A percentile compares a stretch with the other conserved stretches of the same genome.
phyloP scores from a whole-genome alignment of 176 grass and related monocot species.

The Thalia dealbata region DNA sequence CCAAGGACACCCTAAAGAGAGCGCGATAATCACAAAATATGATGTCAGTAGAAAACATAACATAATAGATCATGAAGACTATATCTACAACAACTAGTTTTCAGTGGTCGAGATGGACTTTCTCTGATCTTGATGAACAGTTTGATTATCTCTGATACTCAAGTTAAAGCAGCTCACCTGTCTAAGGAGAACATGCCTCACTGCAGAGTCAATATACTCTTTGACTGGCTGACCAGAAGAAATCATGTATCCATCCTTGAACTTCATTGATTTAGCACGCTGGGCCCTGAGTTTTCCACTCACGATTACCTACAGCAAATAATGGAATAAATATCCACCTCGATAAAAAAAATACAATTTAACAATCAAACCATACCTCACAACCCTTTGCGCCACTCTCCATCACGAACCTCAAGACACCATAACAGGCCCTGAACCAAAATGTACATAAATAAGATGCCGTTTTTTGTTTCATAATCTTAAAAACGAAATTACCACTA shows the following conservation, averaged over 20 bases:
- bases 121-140: not conserved
- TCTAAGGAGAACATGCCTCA: constrained; percentile 9
- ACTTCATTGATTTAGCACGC: constrained; percentile 7
- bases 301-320: not conserved
- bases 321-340: no score
- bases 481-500: not conserved
- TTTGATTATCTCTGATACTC: not conserved
- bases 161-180: not conserved
- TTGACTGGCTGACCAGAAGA: constrained; percentile 8
- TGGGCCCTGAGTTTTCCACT: constrained; percentile 1
- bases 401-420: constrained; percentile 4
- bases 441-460: not conserved
- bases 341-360: not conserved
- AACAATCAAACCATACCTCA: not conserved
- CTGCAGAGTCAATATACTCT: constrained; percentile 3
- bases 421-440: not conserved
- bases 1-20: constrained; percentile 3
- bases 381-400: constrained; percentile 11
- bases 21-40: not conserved
- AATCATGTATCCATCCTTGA: constrained; percentile 1
- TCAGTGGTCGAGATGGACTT: not conserved
- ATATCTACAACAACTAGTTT: not conserved
- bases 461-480: not conserved
- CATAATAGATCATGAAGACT: not conserved
- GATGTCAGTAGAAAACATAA: not conserved